phyloP scores from a whole-genome alignment of 352 stramenopile genomes.

The Phytophthora melonis region DNA sequence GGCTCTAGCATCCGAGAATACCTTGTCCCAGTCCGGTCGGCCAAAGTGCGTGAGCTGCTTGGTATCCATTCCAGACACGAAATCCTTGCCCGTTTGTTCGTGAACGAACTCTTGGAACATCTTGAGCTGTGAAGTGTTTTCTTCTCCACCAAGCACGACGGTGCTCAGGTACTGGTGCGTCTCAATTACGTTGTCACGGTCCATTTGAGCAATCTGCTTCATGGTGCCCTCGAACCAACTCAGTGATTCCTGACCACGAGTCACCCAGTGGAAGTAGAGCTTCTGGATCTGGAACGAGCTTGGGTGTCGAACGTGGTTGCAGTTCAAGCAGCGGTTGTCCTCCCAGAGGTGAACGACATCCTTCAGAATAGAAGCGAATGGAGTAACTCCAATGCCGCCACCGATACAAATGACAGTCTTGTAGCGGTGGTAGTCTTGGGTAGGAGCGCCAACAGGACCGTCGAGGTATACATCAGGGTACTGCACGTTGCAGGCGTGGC shows the following conservation, averaged over 20 bases:
- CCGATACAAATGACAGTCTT: conserved; percentile 72
- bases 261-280: conserved; percentile 88
- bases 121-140: conserved; percentile 68
- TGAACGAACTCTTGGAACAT: conserved; percentile 87
- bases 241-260: conserved; percentile 71
- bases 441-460: conserved; percentile 71
- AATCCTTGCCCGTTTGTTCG: conserved; percentile 67
- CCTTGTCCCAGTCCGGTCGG: conserved; percentile 76
- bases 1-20: conserved; percentile 55
- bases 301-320: conserved; percentile 68
- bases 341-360: conserved; percentile 74
- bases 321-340: conserved; percentile 69
- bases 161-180: conserved; percentile 83
- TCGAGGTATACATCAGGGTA: conserved; percentile 77
- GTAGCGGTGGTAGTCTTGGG: conserved; percentile 74
- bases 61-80: conserved; percentile 74
- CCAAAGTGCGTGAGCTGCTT: conserved; percentile 85
- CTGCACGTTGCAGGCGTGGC: conserved; percentile 60
- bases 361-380: conserved; percentile 81
- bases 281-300: conserved; percentile 76
- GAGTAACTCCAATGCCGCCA: conserved; percentile 80
- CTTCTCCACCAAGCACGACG: conserved; percentile 68
- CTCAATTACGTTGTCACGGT: conserved; percentile 77
- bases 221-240: conserved; percentile 85
- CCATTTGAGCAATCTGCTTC: conserved; percentile 77